phyloP scores from a whole-genome alignment of 1,139 yeast species.

The Zygoascus sp. region DNA sequence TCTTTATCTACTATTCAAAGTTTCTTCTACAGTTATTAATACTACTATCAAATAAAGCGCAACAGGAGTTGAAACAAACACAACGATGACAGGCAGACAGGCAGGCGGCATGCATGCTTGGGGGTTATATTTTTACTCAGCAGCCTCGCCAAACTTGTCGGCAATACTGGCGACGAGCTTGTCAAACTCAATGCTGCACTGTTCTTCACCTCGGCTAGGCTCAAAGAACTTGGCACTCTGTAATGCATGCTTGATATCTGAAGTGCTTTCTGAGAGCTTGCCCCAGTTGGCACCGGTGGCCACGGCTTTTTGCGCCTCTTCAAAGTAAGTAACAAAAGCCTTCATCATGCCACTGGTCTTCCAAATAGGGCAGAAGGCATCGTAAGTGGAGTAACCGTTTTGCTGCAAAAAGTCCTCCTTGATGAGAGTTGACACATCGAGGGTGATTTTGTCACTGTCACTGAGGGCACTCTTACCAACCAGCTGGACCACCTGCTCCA shows the following conservation, averaged over 20 bases:
- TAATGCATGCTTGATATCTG: conserved; percentile 88
- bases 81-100: too few species aligned
- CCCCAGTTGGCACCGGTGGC: conserved; percentile 94
- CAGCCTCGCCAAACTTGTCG: conserved; percentile 92
- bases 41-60: neutral
- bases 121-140: conserved; percentile 52
- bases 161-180: conserved; percentile 68
- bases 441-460: conserved; percentile 91
- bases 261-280: conserved; percentile 79
- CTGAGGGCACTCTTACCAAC: conserved; percentile 98
- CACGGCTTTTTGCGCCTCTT: conserved; percentile 96
- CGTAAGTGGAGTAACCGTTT: conserved; percentile 96
- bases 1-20: neutral
- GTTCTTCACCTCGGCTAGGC: conserved; percentile 86
- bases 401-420: conserved; percentile 99
- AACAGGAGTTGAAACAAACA: too few species aligned
- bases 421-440: conserved; percentile 85
- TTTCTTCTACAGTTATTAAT: neutral
- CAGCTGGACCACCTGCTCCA: conserved; percentile 97
- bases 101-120: neutral
- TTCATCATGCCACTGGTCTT: conserved; percentile 98
- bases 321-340: conserved; percentile 82
- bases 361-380: conserved; percentile 99
- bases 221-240: conserved; percentile 94
- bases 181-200: conserved; percentile 69